Evolutionary conservation across 305 asterid species (phyloP), one percentile per base, ranked within the genome.

Genomic region (Fraxinus nigra): DNA sequence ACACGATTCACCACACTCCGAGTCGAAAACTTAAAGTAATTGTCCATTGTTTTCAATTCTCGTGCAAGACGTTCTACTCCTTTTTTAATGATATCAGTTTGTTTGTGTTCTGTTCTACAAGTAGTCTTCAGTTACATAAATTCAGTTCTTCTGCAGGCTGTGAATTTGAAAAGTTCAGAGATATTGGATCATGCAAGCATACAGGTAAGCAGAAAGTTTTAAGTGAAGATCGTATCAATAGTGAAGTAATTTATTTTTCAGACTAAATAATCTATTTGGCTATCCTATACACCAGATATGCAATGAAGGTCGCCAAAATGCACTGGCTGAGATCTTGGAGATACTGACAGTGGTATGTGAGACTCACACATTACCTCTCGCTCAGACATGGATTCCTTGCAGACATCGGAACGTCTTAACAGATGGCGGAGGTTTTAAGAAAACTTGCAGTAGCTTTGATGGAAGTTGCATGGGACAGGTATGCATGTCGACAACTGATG

Each of bases 331-430:
- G 78, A 93, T 95, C 84, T 77, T 95, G 90, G 95, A 92, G 89
- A 91, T 92, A 85, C 85, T 92, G 13, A 90, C 97, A 14, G 93
- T 90, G 80, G 94, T 95, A 28, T 95, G 99, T 84, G 98, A 95
- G 86, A 87, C 91, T 75, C 95, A 93, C 91, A 87, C 87, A 56
- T 67, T 95, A 76, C 98, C 99, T n/a, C 91, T 95, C 63, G 99
- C 99, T 85, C 98, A 93, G 88, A 95, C 98, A 1, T 95, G 99
- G 99, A 93, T 93, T 65, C 98, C 99, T 4, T 95, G 98, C 87
- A 82, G 88, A 83, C 97, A 93, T 79, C 92, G 97, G 43, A 95
- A 88, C 65, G 89, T 94, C 80, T 89, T 95, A 61, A 95, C 97
- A 40, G 86, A 89, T 56, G 97, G 97, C 3, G 97, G 99, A 6